Evolutionary conservation across 176 grass and related monocot species (phyloP).

Genomic region (Zoysia pacifica): DNA sequence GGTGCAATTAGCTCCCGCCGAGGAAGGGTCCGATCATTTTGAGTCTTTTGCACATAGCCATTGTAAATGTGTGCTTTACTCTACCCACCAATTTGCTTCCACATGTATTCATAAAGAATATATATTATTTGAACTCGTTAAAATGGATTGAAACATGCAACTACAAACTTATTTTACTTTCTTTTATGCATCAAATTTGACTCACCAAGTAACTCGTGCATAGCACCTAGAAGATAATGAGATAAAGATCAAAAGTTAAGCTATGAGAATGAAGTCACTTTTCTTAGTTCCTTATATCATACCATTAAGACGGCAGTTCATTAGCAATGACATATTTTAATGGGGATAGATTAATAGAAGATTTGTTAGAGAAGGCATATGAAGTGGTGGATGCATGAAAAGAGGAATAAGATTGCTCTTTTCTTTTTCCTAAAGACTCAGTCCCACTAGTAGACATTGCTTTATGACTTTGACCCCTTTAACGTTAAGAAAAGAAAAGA

Average conservation of each 20-base stretch:
- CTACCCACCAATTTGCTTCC: background rate
- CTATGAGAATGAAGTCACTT: background rate
- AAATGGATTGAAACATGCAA: background rate
- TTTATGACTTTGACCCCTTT: conserved; percentile 36
- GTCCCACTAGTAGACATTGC: conserved; percentile 17
- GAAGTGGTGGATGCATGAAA: conserved; percentile 25
- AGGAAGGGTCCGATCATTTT: too few species aligned
- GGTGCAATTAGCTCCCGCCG: too few species aligned
- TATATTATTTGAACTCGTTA: conserved; percentile 8
- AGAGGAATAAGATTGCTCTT: conserved; percentile 9
- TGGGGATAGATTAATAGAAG: conserved; percentile 11
- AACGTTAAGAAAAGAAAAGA: background rate
- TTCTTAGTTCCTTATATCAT: background rate
- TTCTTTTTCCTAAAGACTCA: background rate
- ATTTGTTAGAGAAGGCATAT: conserved; percentile 28
- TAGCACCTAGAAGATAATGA: background rate
- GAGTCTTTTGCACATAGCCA: too few species aligned
- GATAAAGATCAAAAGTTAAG: background rate
- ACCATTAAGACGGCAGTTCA: background rate
- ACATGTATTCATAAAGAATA: conserved; percentile 3
- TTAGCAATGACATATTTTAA: background rate
- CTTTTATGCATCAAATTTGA: background rate
- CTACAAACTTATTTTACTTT: background rate
- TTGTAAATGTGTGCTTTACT: background rate
- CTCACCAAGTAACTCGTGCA: background rate